Evolutionary conservation across 75 land plant genomes (phyloP).

Genomic region (Cunninghamia lanceolata): DNA sequence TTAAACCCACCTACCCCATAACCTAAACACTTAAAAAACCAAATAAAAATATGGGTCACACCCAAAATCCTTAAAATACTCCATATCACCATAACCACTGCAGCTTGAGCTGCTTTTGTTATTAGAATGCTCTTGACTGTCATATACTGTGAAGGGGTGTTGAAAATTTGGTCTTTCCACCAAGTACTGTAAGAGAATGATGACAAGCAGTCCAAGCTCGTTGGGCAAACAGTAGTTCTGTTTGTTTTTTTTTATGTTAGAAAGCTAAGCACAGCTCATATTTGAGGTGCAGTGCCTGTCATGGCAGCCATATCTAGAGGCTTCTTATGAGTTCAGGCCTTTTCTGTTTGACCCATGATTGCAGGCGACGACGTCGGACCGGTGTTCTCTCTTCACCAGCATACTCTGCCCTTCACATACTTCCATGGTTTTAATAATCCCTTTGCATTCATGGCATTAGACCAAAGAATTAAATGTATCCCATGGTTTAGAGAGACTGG

Average conservation of each 20-base stretch:
- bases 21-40: too few relatives aligned
- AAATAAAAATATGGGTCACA: too few relatives aligned
- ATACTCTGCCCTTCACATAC: slow-evolving; percentile 1
- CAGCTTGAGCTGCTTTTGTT: too few relatives aligned
- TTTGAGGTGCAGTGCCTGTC: not conserved
- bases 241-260: not conserved
- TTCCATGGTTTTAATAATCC: not conserved
- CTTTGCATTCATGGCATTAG: slow-evolving; percentile 1
- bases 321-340: not conserved
- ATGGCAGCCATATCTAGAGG: not conserved
- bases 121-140: too few relatives aligned
- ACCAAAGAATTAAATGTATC: not conserved
- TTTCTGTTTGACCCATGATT: slow-evolving; percentile 11
- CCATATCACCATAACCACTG: too few relatives aligned
- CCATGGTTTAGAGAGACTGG: not conserved
- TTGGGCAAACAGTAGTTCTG: not conserved
- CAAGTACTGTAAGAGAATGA: not conserved
- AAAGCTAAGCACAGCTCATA: not conserved
- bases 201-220: not conserved
- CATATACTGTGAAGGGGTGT: too few relatives aligned
- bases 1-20: too few relatives aligned
- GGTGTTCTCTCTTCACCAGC: not conserved
- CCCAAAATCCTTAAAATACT: too few relatives aligned
- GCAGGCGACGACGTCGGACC: slow-evolving; percentile 11
- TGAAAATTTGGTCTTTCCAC: not conserved